Evolutionary conservation across 345 rosid genomes (phyloP).

Genomic region (Dipteronia dyeriana): DNA sequence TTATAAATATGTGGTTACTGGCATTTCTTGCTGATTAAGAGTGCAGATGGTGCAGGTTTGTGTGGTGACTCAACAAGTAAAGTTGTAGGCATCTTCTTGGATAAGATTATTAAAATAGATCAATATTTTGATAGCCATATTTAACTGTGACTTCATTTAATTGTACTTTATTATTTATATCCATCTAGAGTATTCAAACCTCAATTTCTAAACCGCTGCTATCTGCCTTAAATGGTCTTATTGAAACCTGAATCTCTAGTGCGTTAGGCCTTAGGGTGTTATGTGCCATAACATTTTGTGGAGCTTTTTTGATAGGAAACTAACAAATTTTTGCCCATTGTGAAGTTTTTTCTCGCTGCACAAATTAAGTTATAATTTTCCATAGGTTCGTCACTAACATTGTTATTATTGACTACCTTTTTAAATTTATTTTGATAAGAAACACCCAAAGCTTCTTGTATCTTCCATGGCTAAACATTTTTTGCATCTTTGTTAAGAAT

Average conservation of each 20-base stretch:
- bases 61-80: too few species aligned
- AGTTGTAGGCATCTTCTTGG: too few species aligned
- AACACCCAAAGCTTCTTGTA: background rate
- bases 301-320: background rate
- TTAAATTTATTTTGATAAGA: background rate
- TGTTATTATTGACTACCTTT: background rate
- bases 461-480: background rate
- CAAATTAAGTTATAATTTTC: too few species aligned
- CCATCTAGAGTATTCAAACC: too few species aligned
- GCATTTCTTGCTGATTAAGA: too few species aligned
- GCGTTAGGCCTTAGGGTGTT: background rate
- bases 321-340: background rate
- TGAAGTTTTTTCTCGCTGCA: too few species aligned
- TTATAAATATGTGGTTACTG: too few species aligned
- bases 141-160: too few species aligned
- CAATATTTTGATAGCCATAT: too few species aligned
- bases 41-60: too few species aligned
- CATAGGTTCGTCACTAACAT: background rate
- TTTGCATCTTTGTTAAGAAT: background rate
- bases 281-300: background rate
- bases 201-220: background rate
- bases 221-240: background rate
- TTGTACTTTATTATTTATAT: too few species aligned
- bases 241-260: background rate
- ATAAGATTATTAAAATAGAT: too few species aligned